Base-by-base conservation (phyloP, 2,329 filamentous ascomycete genomes). In the Ceratocystis alfenasii region DNA sequence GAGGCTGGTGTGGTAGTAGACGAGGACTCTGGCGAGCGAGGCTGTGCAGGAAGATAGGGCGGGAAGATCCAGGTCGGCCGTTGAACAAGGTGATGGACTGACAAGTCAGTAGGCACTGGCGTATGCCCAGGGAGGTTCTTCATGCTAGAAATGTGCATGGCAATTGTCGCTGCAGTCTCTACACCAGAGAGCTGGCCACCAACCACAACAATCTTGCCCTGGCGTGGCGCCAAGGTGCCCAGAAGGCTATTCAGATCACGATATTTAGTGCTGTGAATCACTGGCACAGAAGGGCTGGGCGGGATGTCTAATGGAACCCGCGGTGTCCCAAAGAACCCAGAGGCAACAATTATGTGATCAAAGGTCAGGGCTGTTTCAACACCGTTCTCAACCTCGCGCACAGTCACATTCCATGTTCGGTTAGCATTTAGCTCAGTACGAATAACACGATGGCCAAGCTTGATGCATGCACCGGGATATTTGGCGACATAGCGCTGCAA, bases 121-220 rank as follows among this genome's bases (percentile, higher is more conserved):
- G 57, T 60, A 28, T 28, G 60, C 6, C 63, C 63, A 0, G 85
- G 81, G 0, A 82, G 80, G 72, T 87, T 77, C 12, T 75, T 74
- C 2, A 81, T 80, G 5, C 84, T 84, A 0, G 89, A 92, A 1
- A 93, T 74, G 68, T 91, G 84, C 3, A 84, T 79, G 10, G 88
- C 88, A 62, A 92, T 82, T 1, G 86, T 85, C 8, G 84, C 86
- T 0, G 89, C 87, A 62, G 87, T 87, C 76, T 95, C 90, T 4
- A 88, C 83, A 0, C 89, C 89, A 1, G 89, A 93, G 81, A 94
- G 91, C 70, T 91, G 88, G 0, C 89, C 89, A 0, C 90, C 90
- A 0, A 91, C 83, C 0, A 95, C 78, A 0, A 90, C 78, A 17
- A 94, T 84, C 71, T 86, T 89, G 20, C 83, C 81, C 1, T 78